Evolutionary conservation across 1,284 basidiomycete species (phyloP), one percentile per base, ranked within the genome.

Genomic region (Fistulinella staudtii): DNA sequence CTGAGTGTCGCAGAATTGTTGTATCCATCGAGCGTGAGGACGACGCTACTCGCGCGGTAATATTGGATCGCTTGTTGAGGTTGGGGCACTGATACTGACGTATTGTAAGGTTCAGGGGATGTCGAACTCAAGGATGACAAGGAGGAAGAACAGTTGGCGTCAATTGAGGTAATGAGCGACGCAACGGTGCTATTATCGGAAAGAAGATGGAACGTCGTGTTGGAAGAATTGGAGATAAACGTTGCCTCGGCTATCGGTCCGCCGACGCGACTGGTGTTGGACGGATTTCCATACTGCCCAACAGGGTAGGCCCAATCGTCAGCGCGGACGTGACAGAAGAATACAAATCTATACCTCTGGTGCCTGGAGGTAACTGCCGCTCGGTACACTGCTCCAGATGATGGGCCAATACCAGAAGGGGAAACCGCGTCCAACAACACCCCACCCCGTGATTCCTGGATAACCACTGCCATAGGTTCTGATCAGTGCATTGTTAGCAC

Each of bases 251-350:
- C 61, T 62, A 80, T 69, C 1, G 69, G 54, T 0, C 82, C 83
- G 1, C 83, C 83, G 1, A 81, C 77, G 13, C 83, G 74, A 41
- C 69, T 75, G 0, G 69, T 64, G 54, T 80, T 84, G 44, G 64
- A 62, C 5, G 74, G 55, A 17, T 61, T 51, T 40, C 80, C 83
- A 51, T 80, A 85, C 81, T 82, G 46, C 5, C 47, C 23, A 41
- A 23, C 11, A 39, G 24, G 13, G 29, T 41, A 23, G 35, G 27
- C 21, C 21, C 14, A 4, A 25, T 7, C 5, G 6, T 55, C 24
- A 18, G 4, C 17, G 3, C 10, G 18, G 5, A 11, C 14, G 11
- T 0, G 10, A 23, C 8, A 5, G 29, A 14, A 3, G 0, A 8
- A 18, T 11, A 4, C 27, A 11, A 2, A 8, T 2, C 40, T 49